Evolutionary conservation across 768 basidiomycete genomes (phyloP).

Genomic region (Tricholoma sp.): DNA sequence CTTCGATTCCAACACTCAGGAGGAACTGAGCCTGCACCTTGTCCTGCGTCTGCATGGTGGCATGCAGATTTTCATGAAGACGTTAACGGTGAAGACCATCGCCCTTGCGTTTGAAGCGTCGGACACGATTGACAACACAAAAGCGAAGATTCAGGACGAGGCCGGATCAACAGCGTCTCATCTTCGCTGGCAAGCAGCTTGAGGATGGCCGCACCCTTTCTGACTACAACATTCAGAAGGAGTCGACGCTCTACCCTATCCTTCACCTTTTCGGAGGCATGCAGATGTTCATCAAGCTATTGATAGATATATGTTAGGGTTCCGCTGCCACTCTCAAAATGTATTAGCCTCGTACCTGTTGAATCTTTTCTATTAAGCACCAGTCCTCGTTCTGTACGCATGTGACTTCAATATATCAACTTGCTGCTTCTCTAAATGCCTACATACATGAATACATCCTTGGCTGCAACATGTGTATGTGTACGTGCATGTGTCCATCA

Average conservation of each 20-base stretch:
- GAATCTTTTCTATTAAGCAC: neutral
- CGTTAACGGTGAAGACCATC: neutral
- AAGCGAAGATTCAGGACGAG: conserved; percentile 21
- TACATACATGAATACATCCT: neutral
- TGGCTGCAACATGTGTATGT: neutral
- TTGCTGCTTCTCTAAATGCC: neutral
- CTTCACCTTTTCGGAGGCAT: neutral
- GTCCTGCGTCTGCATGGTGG: neutral
- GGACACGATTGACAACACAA: conserved; percentile 15
- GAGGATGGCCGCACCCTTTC: conserved; percentile 69
- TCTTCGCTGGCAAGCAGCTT: conserved; percentile 75
- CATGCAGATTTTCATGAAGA: neutral
- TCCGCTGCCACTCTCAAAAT: neutral
- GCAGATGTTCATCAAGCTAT: neutral
- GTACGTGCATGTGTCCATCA: neutral
- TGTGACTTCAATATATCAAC: neutral
- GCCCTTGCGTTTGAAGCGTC: neutral
- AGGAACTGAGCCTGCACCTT: conserved; percentile 17
- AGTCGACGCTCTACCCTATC: conserved; percentile 53
- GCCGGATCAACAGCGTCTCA: conserved; percentile 61
- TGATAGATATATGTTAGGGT: neutral
- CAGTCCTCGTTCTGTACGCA: neutral
- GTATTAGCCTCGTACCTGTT: neutral
- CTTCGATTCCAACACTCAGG: conserved; percentile 16
- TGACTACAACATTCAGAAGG: conserved; percentile 57